A percentile compares a stretch with the other conserved stretches of the same genome.
phyloP scores from a whole-genome alignment of 306 rosid species.

The Rosa multiflora region DNA sequence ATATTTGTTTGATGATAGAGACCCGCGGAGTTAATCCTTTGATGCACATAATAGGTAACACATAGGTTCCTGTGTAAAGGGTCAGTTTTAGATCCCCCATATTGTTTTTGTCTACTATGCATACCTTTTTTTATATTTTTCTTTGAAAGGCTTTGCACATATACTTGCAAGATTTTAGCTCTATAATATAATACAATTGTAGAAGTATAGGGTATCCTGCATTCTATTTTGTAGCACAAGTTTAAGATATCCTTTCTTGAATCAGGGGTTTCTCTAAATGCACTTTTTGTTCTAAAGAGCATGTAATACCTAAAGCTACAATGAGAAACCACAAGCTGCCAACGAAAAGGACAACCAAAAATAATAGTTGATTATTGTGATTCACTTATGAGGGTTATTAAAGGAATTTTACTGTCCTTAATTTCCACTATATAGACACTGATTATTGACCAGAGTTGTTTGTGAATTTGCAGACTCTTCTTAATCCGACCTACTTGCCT shows the following conservation, averaged over 20 bases:
- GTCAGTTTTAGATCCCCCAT: neutral
- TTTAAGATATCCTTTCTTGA: neutral
- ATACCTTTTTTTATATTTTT: neutral
- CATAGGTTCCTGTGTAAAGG: neutral
- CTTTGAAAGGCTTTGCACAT: neutral
- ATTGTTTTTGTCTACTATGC: neutral
- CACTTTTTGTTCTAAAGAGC: neutral
- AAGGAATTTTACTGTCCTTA: no score
- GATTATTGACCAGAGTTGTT: conserved; percentile 17
- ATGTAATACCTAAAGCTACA: neutral
- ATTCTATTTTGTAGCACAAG: neutral
- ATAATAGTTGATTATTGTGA: neutral
- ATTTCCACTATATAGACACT: neutral
- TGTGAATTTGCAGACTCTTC: conserved; percentile 71
- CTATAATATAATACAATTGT: neutral
- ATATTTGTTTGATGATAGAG: neutral
- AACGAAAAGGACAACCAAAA: neutral
- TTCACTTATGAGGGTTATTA: neutral
- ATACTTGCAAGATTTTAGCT: neutral
- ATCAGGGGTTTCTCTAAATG: neutral
- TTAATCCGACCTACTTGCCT: conserved; percentile 86
- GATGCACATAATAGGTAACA: neutral
- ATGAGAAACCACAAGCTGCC: neutral
- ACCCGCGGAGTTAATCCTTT: neutral
- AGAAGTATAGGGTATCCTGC: neutral